A percentile compares a stretch with the other conserved stretches of the same genome.
These are phyloP conservation scores for Ogataea neopini DNA, from an alignment of 805 yeast species.

Conservation along the genomic window DNA sequence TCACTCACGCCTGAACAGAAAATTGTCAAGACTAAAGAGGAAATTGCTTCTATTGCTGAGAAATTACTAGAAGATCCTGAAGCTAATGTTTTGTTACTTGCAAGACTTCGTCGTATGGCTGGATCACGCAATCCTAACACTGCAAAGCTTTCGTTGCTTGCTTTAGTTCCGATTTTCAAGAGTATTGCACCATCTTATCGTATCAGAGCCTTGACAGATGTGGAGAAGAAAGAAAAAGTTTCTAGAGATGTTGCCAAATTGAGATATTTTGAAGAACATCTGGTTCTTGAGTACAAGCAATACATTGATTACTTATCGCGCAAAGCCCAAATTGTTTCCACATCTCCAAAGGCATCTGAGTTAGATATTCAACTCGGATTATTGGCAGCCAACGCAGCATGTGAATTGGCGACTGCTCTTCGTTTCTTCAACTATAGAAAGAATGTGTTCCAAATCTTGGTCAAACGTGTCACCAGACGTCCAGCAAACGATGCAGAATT, in stretches of 20 bases:
- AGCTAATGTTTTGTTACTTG: slow-evolving; percentile 65
- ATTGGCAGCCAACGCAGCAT: slow-evolving; percentile 72
- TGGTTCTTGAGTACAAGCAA: slow-evolving; percentile 66
- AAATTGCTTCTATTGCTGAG: slow-evolving; percentile 79
- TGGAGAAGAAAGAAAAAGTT: slow-evolving; percentile 80
- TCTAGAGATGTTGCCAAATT: slow-evolving; percentile 76
- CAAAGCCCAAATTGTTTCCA: slow-evolving; percentile 35
- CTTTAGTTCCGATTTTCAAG: slow-evolving; percentile 83
- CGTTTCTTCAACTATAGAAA: slow-evolving; percentile 79
- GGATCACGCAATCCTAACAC: slow-evolving; percentile 65
- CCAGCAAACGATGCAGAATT: slow-evolving; percentile 51
- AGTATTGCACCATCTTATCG: slow-evolving; percentile 85
- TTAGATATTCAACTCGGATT: slow-evolving; percentile 49
- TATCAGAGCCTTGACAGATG: slow-evolving; percentile 78
- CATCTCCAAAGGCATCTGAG: slow-evolving; percentile 30
- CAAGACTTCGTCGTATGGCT: slow-evolving; percentile 70
- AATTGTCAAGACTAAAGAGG: slow-evolving; percentile 68
- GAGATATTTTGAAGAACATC: slow-evolving; percentile 77
- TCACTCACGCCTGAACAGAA: slow-evolving; percentile 52
- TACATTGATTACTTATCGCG: slow-evolving; percentile 59
- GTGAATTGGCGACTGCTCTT: slow-evolving; percentile 68
- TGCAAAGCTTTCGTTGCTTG: slow-evolving; percentile 68
- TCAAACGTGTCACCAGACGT: slow-evolving; percentile 65
- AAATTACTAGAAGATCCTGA: slow-evolving; percentile 85
- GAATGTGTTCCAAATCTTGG: slow-evolving; percentile 68